Evolutionary conservation across 139 green algal species (phyloP), one percentile per base, ranked within the genome.

Genomic region (Micractinium conductrix): DNA sequence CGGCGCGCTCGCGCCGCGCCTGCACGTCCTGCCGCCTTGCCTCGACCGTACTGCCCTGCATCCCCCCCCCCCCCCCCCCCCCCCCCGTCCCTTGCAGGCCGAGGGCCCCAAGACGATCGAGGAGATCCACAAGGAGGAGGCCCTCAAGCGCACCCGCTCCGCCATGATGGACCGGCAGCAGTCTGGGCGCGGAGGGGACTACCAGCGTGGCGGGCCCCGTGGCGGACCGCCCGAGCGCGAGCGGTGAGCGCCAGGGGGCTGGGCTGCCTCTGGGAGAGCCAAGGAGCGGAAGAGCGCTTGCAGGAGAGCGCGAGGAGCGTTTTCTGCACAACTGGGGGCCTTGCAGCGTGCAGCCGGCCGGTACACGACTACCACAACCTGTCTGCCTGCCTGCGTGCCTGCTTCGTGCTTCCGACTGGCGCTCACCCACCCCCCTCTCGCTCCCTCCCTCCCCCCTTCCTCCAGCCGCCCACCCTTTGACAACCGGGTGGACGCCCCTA

Each of bases 101-200:
- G 96, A 98, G 88, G 96, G 96, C 26, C 96, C 96, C 79, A 98
- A 98, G 91, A 96, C 90, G 80, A 98, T 98, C 67, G 82, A 90
- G 50, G 90, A 95, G 74, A 93, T 96, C 48, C 93, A 95, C 80
- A 62, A 73, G 2, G 89, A 95, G 30, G 93, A 91, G 63, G 50
- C 69, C 42, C 70, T 73, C 43, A 78, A 87, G 63, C 67, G 82
- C 24, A 82, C n/a, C 44, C 78, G 78, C 26, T 74, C 67, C 73
- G 88, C 81, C 50, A 60, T 50, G 84, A 58, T 76, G 62, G 85
- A 91, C 43, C 62, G 84, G 48, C 81, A 90, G 85, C 48, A 69
- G 26, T 76, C 40, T 9, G 74, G 68, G 37, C 37, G 33, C 43
- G 37, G n/a, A n/a, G n/a, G 67, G 48, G 85, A 79, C 67, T 68